A percentile compares a stretch with the other conserved stretches of the same genome.
Evolutionary conservation across 768 basidiomycete species (phyloP).

Genomic region (Termitomyces sp.): DNA sequence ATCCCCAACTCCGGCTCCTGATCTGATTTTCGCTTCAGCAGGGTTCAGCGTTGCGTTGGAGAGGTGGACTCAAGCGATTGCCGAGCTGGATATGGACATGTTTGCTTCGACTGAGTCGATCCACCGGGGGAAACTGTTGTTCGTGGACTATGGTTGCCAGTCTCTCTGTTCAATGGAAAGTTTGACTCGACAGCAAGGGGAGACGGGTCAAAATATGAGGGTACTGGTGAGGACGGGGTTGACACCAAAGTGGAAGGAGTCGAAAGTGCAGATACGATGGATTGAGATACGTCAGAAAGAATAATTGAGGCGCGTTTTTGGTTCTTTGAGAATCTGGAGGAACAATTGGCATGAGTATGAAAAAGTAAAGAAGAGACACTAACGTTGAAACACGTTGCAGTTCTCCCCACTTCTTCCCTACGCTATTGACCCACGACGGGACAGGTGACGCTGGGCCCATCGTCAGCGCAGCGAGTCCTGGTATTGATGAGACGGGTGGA

Average conservation of each 20-base stretch:
- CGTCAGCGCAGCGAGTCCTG: conserved; percentile 30
- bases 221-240: conserved; percentile 14
- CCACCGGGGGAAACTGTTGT: not conserved
- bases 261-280: conserved; percentile 42
- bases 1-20: conserved; percentile 32
- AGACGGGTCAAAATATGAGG: conserved; percentile 15
- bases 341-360: not conserved
- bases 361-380: conserved; percentile 22
- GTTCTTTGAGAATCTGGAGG: conserved; percentile 54
- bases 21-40: not conserved
- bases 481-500: conserved; percentile 31
- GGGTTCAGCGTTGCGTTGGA: not conserved
- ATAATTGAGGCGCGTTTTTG: conserved; percentile 67
- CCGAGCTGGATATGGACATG: not conserved
- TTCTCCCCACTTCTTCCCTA: conserved; percentile 59
- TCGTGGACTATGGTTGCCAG: not conserved
- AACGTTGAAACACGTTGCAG: conserved; percentile 50
- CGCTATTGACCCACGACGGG: conserved; percentile 48
- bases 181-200: conserved; percentile 3
- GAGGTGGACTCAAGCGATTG: not conserved
- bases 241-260: conserved; percentile 23
- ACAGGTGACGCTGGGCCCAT: conserved; percentile 15
- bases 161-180: not conserved
- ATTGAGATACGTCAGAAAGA: conserved; percentile 58
- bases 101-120: not conserved